Conservation (phyloP, 306 rosid species). For the Quercus aquifolioides region DNA sequence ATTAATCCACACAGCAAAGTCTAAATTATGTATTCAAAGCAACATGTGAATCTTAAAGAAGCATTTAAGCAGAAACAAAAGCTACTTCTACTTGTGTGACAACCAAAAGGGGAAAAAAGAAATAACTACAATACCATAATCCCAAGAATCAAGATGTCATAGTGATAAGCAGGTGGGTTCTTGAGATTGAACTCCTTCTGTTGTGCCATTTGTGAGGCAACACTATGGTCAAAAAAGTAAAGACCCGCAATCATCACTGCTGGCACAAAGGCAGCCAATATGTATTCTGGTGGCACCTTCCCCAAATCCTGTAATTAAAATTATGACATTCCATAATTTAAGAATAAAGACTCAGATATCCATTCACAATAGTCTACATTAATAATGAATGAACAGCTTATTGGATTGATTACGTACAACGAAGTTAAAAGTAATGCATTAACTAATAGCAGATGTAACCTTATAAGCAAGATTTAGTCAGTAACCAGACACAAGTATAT, state of each 20-base stretch:
- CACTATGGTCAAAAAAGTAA: slow-evolving; percentile 86
- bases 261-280: slow-evolving; percentile 73
- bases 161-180: slow-evolving; percentile 83
- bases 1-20: slow-evolving; percentile 81
- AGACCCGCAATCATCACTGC: slow-evolving; percentile 85
- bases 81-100: slow-evolving; percentile 1
- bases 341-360: too few relatives aligned
- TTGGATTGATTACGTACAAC: too few relatives aligned
- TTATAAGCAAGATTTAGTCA: too few relatives aligned
- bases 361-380: too few relatives aligned
- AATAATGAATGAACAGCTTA: too few relatives aligned
- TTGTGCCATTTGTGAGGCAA: slow-evolving; percentile 90
- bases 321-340: too few relatives aligned
- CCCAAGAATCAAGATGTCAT: slow-evolving; percentile 69
- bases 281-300: slow-evolving; percentile 55
- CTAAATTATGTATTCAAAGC: slow-evolving; percentile 32
- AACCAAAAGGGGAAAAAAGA: too few relatives aligned
- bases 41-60: not conserved
- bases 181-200: slow-evolving; percentile 87
- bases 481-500: too few relatives aligned
- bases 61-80: slow-evolving; percentile 1
- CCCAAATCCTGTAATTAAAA: slow-evolving; percentile 57
- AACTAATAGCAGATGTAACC: too few relatives aligned
- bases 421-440: too few relatives aligned
- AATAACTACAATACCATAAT: slow-evolving; percentile 39